Base-by-base conservation (phyloP, 495 filamentous ascomycete species). In the Cetradonia linearis region DNA sequence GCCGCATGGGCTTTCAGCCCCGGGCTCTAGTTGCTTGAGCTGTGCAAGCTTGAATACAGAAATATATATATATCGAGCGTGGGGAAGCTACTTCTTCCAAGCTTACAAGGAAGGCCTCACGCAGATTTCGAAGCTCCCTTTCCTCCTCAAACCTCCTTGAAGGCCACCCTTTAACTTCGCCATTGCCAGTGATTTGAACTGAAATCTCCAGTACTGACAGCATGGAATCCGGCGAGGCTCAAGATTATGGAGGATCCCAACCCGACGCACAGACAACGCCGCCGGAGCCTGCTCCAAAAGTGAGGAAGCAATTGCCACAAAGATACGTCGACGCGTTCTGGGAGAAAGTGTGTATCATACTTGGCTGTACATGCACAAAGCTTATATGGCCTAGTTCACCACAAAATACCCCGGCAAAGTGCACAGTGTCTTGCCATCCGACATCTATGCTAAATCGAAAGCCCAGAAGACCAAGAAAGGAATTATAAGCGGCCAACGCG, bases 291-390 rank as follows among this genome's bases (percentile, higher is more conserved):
- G 28, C 52, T 9, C 65, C 63, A 59, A 83, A 81, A 63, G 73
- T 79, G 65, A 73, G 71, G 60, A 79, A 71, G 36, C 78, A 85
- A 47, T 65, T 83, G 20, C 87, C 88, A 11, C 89, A 95, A 71
- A 76, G 83, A 63, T 78, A 74, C 14, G 76, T 94, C 40, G 83
- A 87, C 64, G 81, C 85, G 55, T 92, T 92, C 72, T 95, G 89
- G 89, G 69, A 77, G 40, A 84, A 81, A 56, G 93, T 93, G 69
- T 86, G 77, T 38, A 83, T 81, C 50, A 83, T 10, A 60, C 68
- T 72, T 42, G 82, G 80, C 5, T 81, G 82, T 55, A 77, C 78
- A 71, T 75, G 73, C 71, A 67, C 60, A 7, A 56, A 64, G 46
- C 30, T 50, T 57, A 55, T 44, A 31, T 14, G 9, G 55, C 28